Evolutionary conservation across 768 basidiomycete genomes (phyloP).

Genomic region (Russula sp.): DNA sequence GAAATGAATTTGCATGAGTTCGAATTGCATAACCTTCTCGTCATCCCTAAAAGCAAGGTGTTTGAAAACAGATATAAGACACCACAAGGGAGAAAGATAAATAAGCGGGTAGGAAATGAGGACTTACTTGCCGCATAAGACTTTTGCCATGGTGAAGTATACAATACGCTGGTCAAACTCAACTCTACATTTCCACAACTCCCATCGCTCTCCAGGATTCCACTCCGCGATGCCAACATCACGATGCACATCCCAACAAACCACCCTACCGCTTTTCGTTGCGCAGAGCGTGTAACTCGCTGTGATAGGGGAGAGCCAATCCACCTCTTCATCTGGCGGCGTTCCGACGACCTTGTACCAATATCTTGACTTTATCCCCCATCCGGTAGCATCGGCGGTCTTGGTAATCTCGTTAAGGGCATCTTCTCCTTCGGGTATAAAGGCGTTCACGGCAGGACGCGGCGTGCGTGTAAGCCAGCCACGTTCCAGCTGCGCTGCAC

Average conservation of each 20-base stretch:
- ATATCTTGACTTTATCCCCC: constrained; percentile 31
- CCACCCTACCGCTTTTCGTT: constrained; percentile 68
- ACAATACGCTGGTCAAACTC: constrained; percentile 68
- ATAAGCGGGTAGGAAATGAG: background rate
- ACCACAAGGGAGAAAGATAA: background rate
- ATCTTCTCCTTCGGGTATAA: constrained; percentile 17
- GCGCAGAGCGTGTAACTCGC: constrained; percentile 72
- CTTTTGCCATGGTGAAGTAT: constrained; percentile 63
- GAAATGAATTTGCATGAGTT: constrained; percentile 63
- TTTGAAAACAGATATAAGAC: background rate
- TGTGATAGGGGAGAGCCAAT: constrained; percentile 74
- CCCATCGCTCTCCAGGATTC: constrained; percentile 58
- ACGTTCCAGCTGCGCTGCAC: constrained; percentile 53
- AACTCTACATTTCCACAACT: constrained; percentile 73
- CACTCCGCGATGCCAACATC: constrained; percentile 61
- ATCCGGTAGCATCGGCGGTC: constrained; percentile 6
- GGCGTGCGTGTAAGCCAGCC: constrained; percentile 60
- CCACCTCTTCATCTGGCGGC: constrained; percentile 62
- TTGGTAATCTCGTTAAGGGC: background rate
- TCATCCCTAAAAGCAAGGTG: constrained; percentile 33
- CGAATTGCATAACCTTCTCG: constrained; percentile 61
- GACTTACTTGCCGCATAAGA: constrained; percentile 19
- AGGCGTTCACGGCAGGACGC: constrained; percentile 38
- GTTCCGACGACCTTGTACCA: constrained; percentile 70
- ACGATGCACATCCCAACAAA: constrained; percentile 68